Evolutionary conservation across 768 basidiomycete genomes (phyloP).

Genomic region (Mrakia blollopis): DNA sequence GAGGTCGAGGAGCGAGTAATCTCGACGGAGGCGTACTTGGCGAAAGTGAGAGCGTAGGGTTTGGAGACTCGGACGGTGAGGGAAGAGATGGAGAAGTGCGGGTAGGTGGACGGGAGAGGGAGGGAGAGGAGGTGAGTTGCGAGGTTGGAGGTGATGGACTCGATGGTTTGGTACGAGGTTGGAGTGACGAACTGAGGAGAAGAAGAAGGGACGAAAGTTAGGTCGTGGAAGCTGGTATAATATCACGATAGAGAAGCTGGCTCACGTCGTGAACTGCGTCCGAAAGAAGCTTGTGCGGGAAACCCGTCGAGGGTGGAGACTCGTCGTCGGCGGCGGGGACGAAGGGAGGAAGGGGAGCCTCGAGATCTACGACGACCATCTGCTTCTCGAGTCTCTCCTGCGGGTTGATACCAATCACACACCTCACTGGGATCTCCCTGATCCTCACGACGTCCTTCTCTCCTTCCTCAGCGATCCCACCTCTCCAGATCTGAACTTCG

Average conservation of each 20-base stretch:
- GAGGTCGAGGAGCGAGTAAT: slow-evolving; percentile 45
- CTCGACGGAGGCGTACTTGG: slow-evolving; percentile 60
- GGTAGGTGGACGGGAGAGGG: slow-evolving; percentile 36
- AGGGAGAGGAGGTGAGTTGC: slow-evolving; percentile 50
- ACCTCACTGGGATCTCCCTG: slow-evolving; percentile 49
- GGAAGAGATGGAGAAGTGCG: slow-evolving; percentile 31
- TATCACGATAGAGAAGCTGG: slow-evolving; percentile 11
- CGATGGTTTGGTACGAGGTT: slow-evolving; percentile 60
- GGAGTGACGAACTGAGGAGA: slow-evolving; percentile 49
- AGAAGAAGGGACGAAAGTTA: slow-evolving; percentile 19
- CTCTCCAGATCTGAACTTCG: slow-evolving; percentile 45
- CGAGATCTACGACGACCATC: slow-evolving; percentile 54
- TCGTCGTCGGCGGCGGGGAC: slow-evolving; percentile 29
- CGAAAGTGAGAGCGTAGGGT: slow-evolving; percentile 64
- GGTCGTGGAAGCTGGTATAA: background rate
- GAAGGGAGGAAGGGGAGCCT: slow-evolving; percentile 8
- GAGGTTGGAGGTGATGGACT: slow-evolving; percentile 61
- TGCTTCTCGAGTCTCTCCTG: slow-evolving; percentile 65
- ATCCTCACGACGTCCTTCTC: slow-evolving; percentile 27
- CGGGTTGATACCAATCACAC: slow-evolving; percentile 64
- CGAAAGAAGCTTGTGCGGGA: slow-evolving; percentile 50
- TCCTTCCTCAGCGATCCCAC: slow-evolving; percentile 38
- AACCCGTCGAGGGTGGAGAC: slow-evolving; percentile 36
- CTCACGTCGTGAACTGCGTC: slow-evolving; percentile 46
- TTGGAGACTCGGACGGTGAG: slow-evolving; percentile 63